Evolutionary conservation across 2,329 filamentous ascomycete species (phyloP), one percentile per base, ranked within the genome.

Genomic region (Ophiostoma novo-ulmi): DNA sequence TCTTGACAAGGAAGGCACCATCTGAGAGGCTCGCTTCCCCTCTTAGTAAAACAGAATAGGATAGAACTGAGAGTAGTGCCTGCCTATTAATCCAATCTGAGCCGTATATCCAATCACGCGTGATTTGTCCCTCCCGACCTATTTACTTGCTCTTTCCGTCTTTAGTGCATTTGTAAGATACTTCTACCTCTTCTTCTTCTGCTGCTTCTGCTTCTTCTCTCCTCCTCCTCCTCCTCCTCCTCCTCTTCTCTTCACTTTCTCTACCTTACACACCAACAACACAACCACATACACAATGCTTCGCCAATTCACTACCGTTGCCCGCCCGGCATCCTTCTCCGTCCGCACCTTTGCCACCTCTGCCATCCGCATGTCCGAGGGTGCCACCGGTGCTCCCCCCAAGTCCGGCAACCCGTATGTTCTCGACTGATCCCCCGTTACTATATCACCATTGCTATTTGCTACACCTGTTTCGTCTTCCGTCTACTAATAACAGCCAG

Each of bases 341-440:
- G 80, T 78, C 78, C 83, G 85, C 74, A 84, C 88, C 75, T 90
- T 93, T 82, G 85, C 88, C 73, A 87, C 85, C 74, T 86, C 88
- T 71, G 80, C 84, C 75, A 84, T 86, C 78, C 85, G 80, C 78
- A 91, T 92, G 87, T 82, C 79, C 73, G 89, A 86, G 75, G 91
- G 91, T 74, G 91, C 93, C 79, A 89, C 87, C 74, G 90, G 90
- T 71, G 80, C 85, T 71, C 85, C 85, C 73, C 84, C 82, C 76
- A 84, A 82, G 79, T 80, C 80, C 13, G 85, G 85, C 73, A 75
- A 78, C 77, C 82, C 84, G 85, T 88, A 80, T 78, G 85, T 82
- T 52, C 31, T 20, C 39, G 31, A 31, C 3, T 31, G 31, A 31
- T 3, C 3, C 31, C 31, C 31, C 31, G 31, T 31, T 31, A 4